Base-by-base conservation (phyloP, 2,329 filamentous ascomycete species). In the Fusarium avenaceum region DNA sequence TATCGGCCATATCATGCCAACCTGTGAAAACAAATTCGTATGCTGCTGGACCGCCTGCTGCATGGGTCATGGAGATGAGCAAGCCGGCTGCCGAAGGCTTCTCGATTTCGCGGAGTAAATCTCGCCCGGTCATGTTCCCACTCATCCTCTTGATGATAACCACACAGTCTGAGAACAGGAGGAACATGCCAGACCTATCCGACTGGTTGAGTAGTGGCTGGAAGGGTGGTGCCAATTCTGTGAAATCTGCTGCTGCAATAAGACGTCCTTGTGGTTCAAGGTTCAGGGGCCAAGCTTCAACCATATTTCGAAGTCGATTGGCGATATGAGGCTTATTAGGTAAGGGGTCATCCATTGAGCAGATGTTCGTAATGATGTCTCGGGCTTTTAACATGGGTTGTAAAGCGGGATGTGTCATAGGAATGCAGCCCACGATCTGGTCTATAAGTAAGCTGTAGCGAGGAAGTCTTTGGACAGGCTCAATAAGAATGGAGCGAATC, bases 381-480 rank as follows among this genome's bases (percentile, higher is more conserved):
- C 95, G 87, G 1, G 96, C 94, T 76, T 93, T 94, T 42, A 97
- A 86, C 80, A 99, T 90, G 4, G 87, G 85, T 70, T 92, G 90
- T 53, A 97, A 85, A 1, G 94, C 94, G 4, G 94, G 92, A 76
- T 98, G 94, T 10, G 92, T 89, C 50, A 94, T 88, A 6, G 95
- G 94, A 19, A 98, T 86, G 63, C 92, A 94, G 69, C 90, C 89
- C 47, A 96, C 88, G 75, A 99, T 97, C 74, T 96, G 94, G 80
- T 99, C 96, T 72, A 99, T 98, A 75, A 98, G 91, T 35, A 99
- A 84, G 74, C 93, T 97, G 80, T 99, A 99, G 26, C 96, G 90
- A 26, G 96, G 96, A 52, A 99, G 85, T 52, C 96, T 87, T 78
- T 99, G 96, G 1, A 99, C 94, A 4, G 96, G 96, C 79, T 99